Base-by-base conservation (phyloP, 2,329 filamentous ascomycete species). In the Colletotrichum orchidophilum region DNA sequence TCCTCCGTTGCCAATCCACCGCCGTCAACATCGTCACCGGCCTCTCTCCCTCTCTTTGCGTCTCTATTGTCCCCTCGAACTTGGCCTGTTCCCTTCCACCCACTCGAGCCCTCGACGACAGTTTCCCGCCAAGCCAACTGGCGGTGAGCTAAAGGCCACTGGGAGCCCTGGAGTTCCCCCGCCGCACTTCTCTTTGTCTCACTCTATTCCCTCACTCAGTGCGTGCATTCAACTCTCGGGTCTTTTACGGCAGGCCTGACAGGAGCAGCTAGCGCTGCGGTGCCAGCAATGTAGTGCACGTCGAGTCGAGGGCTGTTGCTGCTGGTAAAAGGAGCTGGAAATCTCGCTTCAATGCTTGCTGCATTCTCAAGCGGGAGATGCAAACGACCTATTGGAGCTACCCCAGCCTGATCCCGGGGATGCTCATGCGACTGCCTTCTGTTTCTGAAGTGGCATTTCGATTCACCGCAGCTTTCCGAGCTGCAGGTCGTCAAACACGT, bases 51-150 rank as follows among this genome's bases (percentile, higher is more conserved):
- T 46, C 21, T 60, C 24, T 31, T 35, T 50, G 33, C 1, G 39
- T 46, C 39, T 21, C 12, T 50, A n/a, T n/a, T n/a, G n/a, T n/a
- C n/a, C 1, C 21, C 21, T 13, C 29, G 9, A 27, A 21, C 33
- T n/a, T 60, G 42, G 54, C 27, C 27, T n/a, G 52, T 31, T 33
- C 39, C 21, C 2, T 66, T 53, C 29, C 52, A 35, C 21, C 54
- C 55, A 63, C 67, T 70, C 35, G 29, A 61, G 50, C 49, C 31
- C 26, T 54, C 21, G 9, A 59, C 42, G 64, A 69, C 33, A 46
- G 58, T 24, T 54, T 57, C 42, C 53, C 64, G 69, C 69, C 69
- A 71, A 63, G 58, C 58, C 64, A 71, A 71, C 64, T 68, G 69
- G 69, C 69, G 69, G 69, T 71, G 69, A 71, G 69, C 69, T 55